Evolutionary conservation across 495 filamentous ascomycete genomes (phyloP).

Genomic region (Astrocystis sublimbata): DNA sequence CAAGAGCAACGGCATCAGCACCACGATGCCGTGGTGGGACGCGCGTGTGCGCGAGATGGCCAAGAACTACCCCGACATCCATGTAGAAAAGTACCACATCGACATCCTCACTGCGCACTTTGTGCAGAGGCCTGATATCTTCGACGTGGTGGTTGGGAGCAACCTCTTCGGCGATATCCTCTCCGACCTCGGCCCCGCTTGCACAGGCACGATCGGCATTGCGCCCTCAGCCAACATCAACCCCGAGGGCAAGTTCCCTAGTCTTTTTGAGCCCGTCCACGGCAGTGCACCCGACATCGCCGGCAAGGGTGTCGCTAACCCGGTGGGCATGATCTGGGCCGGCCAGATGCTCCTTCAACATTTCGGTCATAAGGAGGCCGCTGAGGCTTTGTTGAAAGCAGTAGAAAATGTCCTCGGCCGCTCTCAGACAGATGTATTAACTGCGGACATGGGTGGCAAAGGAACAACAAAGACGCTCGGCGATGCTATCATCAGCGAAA

Average conservation of each 20-base stretch:
- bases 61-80: slow-evolving; percentile 71
- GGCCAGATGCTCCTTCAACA: slow-evolving; percentile 76
- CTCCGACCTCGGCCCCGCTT: slow-evolving; percentile 79
- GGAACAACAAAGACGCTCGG: slow-evolving; percentile 66
- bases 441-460: slow-evolving; percentile 68
- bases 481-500: slow-evolving; percentile 45
- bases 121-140: slow-evolving; percentile 72
- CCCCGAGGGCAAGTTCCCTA: slow-evolving; percentile 57
- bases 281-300: slow-evolving; percentile 70
- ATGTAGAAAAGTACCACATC: slow-evolving; percentile 75
- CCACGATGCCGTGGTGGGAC: slow-evolving; percentile 75
- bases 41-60: slow-evolving; percentile 68
- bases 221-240: slow-evolving; percentile 78
- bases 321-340: slow-evolving; percentile 68
- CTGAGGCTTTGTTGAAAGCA: slow-evolving; percentile 62
- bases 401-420: slow-evolving; percentile 61
- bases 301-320: slow-evolving; percentile 71
- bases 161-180: slow-evolving; percentile 88
- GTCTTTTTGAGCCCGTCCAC: slow-evolving; percentile 91
- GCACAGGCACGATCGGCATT: slow-evolving; percentile 80
- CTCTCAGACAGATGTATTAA: slow-evolving; percentile 55
- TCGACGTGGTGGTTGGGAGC: slow-evolving; percentile 82
- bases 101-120: slow-evolving; percentile 83
- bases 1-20: slow-evolving; percentile 78
- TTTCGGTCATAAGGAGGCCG: slow-evolving; percentile 63